Conservation (phyloP, 139 green algal genomes). For the Chlorella sp. region DNA sequence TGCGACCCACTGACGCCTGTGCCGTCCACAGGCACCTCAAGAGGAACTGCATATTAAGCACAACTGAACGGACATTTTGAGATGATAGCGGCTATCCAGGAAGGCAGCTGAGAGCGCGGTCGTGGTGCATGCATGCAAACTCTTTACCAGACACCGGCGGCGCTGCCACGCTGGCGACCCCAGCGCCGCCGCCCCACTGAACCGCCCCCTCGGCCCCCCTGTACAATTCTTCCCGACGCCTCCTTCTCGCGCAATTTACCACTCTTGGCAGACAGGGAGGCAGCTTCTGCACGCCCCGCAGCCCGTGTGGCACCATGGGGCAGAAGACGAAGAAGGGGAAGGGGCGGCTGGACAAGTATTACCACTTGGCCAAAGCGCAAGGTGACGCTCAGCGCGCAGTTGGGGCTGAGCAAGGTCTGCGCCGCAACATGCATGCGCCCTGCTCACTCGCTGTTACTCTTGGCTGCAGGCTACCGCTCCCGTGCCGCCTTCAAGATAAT, state of each 20-base stretch:
- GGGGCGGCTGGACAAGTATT: conserved; percentile 97
- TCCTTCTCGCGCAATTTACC: background rate
- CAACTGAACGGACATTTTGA: too few relatives aligned
- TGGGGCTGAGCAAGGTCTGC: background rate
- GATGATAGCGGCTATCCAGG: too few relatives aligned
- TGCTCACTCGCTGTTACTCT: background rate
- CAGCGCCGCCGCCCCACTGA: background rate
- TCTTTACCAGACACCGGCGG: too few relatives aligned
- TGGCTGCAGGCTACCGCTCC: conserved; percentile 82
- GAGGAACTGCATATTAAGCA: too few relatives aligned
- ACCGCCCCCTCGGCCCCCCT: background rate
- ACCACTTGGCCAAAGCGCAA: conserved; percentile 99
- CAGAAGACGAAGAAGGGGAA: conserved; percentile 86
- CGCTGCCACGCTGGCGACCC: too few relatives aligned
- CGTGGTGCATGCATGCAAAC: too few relatives aligned
- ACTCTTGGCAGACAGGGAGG: too few relatives aligned
- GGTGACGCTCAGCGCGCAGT: conserved; percentile 49
- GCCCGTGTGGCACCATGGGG: conserved; percentile 13
- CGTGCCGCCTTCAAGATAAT: conserved; percentile 99
- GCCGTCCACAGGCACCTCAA: too few relatives aligned
- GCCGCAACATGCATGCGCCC: background rate
- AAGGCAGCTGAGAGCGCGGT: too few relatives aligned
- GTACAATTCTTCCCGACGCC: background rate
- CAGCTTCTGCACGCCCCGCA: background rate
- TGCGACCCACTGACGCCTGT: too few relatives aligned